Evolutionary conservation across 2,329 filamentous ascomycete species (phyloP).

Genomic region (Venturia nashicola): DNA sequence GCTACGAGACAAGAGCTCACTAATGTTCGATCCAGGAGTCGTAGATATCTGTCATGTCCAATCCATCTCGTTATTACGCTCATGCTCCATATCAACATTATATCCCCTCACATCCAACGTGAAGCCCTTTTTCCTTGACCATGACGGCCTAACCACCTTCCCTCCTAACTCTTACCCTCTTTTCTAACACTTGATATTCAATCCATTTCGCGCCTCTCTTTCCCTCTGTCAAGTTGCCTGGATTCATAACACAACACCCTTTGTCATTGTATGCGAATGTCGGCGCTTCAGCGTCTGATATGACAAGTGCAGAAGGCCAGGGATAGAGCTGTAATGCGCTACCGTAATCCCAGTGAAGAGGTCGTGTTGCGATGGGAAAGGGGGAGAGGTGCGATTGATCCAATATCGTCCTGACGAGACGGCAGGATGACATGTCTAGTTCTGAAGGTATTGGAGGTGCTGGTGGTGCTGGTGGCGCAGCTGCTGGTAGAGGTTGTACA

Average conservation of each 20-base stretch:
- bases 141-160: not conserved
- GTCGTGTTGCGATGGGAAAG: slow-evolving; percentile 67
- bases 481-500: slow-evolving; percentile 1
- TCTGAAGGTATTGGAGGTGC: slow-evolving; percentile 21
- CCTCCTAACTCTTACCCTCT: slow-evolving; percentile 46
- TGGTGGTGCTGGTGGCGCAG: slow-evolving; percentile 9
- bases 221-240: slow-evolving; percentile 54
- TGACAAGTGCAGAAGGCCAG: slow-evolving; percentile 67
- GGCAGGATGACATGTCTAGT: slow-evolving; percentile 40
- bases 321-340: slow-evolving; percentile 72
- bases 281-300: slow-evolving; percentile 71
- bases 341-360: slow-evolving; percentile 82
- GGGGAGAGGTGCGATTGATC: slow-evolving; percentile 84
- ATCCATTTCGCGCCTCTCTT: slow-evolving; percentile 67
- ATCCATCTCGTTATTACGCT: too few relatives aligned
- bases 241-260: slow-evolving; percentile 92
- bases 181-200: slow-evolving; percentile 64
- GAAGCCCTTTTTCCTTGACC: too few relatives aligned
- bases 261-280: slow-evolving; percentile 86
- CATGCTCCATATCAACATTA: not conserved
- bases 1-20: too few relatives aligned
- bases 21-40: too few relatives aligned
- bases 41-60: too few relatives aligned
- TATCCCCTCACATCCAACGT: too few relatives aligned
- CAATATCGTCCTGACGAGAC: slow-evolving; percentile 80